Evolutionary conservation across 176 grass and related monocot genomes (phyloP).

Genomic region (Sorghum bicolor): DNA sequence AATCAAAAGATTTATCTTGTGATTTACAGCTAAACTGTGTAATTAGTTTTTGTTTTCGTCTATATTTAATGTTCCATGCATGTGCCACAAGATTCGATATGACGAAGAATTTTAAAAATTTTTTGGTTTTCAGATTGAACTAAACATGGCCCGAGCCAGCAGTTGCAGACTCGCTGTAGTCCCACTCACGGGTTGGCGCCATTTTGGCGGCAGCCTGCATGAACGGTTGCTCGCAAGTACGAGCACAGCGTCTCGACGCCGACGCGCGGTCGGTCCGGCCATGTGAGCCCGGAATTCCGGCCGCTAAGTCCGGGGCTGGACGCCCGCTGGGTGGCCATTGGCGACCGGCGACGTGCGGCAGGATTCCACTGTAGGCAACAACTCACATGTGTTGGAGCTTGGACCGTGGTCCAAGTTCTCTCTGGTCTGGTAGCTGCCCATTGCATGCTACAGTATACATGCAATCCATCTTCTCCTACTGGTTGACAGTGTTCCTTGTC

Average conservation of each 20-base stretch:
- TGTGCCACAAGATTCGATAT: no score
- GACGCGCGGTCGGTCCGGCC: background rate
- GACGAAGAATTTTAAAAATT: no score
- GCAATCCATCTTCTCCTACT: background rate
- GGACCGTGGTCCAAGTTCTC: background rate
- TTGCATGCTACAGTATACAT: background rate
- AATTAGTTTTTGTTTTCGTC: no score
- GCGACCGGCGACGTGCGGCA: background rate
- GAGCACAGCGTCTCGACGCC: background rate
- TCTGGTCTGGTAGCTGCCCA: background rate
- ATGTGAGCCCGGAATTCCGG: conserved; percentile 5
- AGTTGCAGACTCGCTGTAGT: no score
- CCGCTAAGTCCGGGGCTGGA: background rate
- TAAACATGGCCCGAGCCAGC: no score
- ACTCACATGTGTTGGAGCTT: background rate
- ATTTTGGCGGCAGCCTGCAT: background rate
- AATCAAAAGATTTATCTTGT: no score
- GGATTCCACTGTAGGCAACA: no score
- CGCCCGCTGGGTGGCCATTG: background rate
- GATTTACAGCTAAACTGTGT: no score
- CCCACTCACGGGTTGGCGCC: background rate
- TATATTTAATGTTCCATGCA: no score
- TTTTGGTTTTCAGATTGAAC: no score
- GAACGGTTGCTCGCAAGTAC: background rate
- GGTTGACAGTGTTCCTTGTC: background rate